Base-by-base conservation (phyloP, 2,329 filamentous ascomycete genomes). In the Talaromyces sp. region DNA sequence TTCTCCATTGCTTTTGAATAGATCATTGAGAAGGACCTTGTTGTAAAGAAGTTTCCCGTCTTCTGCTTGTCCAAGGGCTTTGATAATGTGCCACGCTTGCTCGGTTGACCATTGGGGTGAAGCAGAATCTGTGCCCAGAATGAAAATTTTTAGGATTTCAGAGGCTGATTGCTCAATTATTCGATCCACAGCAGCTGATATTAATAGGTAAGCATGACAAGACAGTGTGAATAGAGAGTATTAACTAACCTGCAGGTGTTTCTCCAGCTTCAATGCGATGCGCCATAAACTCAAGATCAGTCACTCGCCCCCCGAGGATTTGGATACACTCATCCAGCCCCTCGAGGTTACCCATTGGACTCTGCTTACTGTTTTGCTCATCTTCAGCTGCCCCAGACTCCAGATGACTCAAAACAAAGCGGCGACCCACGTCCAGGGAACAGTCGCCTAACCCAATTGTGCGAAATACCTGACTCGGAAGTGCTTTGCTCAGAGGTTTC, bases 231-330 rank as follows among this genome's bases (percentile, higher is more conserved):
- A 27, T 16, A 17, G 19, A 4, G n/a, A 7, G 4, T 24, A 14
- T n/a, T 7, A 5, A 56, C 57, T n/a, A 63, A 76, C 77, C 82
- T 58, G 81, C 82, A 0, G 94, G 94, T 2, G 82, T 88, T 70
- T 97, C 91, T 14, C 94, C 93, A 1, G 88, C 86, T 73, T 91
- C 90, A 63, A 99, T 88, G 16, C 94, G 84, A 32, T 93, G 86
- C n/a, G 92, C 89, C 39, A 99, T 84, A 67, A 94, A 95, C 68
- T 97, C 93, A 17, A 99, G 86, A 67, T 99, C 94, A 0, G 91
- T 96, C n/a, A 99, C 81, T 3, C 94, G 89, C 2, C 94, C 94
- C 19, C 94, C 94, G 1, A 99, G 82, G 0, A 86, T 82, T 24
- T 86, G 82, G 59, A 97, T 95, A 62, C 89, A 92, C 24, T 81